phyloP scores from a whole-genome alignment of 495 filamentous ascomycete species.

The Penicillium parvum region DNA sequence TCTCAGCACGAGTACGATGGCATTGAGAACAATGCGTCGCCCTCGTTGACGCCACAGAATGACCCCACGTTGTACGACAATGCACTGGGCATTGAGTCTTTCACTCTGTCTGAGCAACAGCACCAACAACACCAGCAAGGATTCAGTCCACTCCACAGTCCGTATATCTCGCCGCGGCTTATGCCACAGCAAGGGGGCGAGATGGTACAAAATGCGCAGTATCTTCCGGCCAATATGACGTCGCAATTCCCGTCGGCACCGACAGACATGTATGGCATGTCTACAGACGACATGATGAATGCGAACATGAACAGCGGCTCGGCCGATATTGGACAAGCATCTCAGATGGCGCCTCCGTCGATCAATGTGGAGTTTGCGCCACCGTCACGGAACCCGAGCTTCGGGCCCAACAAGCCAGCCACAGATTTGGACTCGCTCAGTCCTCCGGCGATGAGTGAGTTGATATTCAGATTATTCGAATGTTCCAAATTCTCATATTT shows the following conservation, averaged over 20 bases:
- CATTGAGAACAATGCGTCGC: conserved; percentile 69
- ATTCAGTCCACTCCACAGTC: conserved; percentile 76
- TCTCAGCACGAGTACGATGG: conserved; percentile 75
- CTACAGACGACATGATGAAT: conserved; percentile 26
- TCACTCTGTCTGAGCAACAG: conserved; percentile 75
- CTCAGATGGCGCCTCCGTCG: conserved; percentile 76
- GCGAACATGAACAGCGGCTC: conserved; percentile 28
- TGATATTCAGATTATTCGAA: conserved; percentile 1
- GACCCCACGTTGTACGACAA: conserved; percentile 72
- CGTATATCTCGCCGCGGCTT: conserved; percentile 78
- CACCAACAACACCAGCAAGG: conserved; percentile 53
- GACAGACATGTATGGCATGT: conserved; percentile 53
- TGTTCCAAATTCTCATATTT: conserved; percentile 14
- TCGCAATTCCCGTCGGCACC: conserved; percentile 47
- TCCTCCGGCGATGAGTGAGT: conserved; percentile 78
- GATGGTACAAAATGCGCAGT: conserved; percentile 41
- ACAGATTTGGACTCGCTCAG: conserved; percentile 73
- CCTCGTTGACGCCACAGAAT: conserved; percentile 68
- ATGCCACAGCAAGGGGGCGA: conserved; percentile 64
- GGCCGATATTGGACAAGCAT: conserved; percentile 61
- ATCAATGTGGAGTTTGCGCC: conserved; percentile 95
- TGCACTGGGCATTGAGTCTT: conserved; percentile 69
- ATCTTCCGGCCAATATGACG: conserved; percentile 49
- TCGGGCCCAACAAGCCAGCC: conserved; percentile 62
- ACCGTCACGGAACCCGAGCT: conserved; percentile 66